Conservation (phyloP, 768 basidiomycete genomes). For the Panellus pusillus region DNA sequence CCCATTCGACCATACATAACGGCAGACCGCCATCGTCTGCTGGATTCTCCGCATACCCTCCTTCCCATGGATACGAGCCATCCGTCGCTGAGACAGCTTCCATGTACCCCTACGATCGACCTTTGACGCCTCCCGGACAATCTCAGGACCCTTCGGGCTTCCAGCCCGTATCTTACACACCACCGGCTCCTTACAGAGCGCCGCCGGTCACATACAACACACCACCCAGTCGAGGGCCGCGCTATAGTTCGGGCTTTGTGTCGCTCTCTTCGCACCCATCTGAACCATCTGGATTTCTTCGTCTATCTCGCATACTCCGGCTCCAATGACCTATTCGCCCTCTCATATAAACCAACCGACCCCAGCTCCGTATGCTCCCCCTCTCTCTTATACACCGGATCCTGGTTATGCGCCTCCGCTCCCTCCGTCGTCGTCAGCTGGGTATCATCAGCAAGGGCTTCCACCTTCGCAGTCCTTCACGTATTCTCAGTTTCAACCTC, state of each 20-base stretch:
- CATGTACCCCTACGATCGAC: slow-evolving; percentile 41
- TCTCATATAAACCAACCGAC: slow-evolving; percentile 33
- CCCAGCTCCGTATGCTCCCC: slow-evolving; percentile 29
- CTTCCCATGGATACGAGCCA: slow-evolving; percentile 43
- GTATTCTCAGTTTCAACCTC: slow-evolving; percentile 37
- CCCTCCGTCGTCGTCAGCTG: slow-evolving; percentile 32
- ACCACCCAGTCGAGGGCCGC: slow-evolving; percentile 48
- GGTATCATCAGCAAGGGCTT: slow-evolving; percentile 39
- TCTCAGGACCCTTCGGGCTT: slow-evolving; percentile 30
- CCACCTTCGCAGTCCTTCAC: slow-evolving; percentile 34
- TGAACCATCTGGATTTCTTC: slow-evolving; percentile 37
- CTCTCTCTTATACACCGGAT: slow-evolving; percentile 30
- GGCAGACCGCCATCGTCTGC: slow-evolving; percentile 17
- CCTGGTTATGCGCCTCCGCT: slow-evolving; percentile 23
- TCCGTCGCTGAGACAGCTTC: slow-evolving; percentile 32
- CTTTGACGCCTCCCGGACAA: slow-evolving; percentile 37
- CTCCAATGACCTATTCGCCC: slow-evolving; percentile 31
- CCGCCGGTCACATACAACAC: slow-evolving; percentile 37
- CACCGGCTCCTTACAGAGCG: slow-evolving; percentile 40
- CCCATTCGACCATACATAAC: slow-evolving; percentile 5
- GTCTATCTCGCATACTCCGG: slow-evolving; percentile 42
- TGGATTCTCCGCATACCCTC: slow-evolving; percentile 25
- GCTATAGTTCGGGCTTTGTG: slow-evolving; percentile 54
- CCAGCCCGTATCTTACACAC: slow-evolving; percentile 27
- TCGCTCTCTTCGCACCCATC: slow-evolving; percentile 36